Percentiles rank a stretch among this genome's conserved stretches.
These are phyloP conservation scores for Dimocarpus longan DNA, from an alignment of 345 rosid species.

Conservation along the genomic window DNA sequence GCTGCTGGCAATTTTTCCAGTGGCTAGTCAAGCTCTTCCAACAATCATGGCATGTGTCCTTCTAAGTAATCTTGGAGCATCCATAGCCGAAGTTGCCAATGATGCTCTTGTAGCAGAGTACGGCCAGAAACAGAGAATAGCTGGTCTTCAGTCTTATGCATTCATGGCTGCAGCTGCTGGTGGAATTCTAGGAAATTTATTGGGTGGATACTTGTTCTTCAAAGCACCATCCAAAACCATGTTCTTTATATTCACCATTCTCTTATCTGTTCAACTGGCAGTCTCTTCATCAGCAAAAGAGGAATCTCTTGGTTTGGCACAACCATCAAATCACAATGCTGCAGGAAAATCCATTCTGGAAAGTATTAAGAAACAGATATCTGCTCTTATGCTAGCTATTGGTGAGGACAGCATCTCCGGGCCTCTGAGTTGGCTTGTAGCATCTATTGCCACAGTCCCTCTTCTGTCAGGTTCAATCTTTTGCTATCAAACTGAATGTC, in stretches of 20 bases:
- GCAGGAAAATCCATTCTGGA: conserved; percentile 39
- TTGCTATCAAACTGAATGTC: conserved; percentile 85
- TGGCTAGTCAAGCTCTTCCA: conserved; percentile 64
- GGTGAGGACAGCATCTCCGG: conserved; percentile 52
- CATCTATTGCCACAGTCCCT: conserved; percentile 69
- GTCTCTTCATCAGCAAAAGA: conserved; percentile 54
- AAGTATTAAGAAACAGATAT: conserved; percentile 47
- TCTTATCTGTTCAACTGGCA: conserved; percentile 61
- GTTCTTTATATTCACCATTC: conserved; percentile 56
- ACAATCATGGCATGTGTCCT: conserved; percentile 62
- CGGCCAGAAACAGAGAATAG: conserved; percentile 55
- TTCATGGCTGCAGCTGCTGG: conserved; percentile 88
- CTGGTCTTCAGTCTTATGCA: conserved; percentile 78
- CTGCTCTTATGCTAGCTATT: conserved; percentile 56
- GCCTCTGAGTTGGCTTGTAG: conserved; percentile 73
- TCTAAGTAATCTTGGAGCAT: conserved; percentile 82
- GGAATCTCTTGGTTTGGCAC: conserved; percentile 57
- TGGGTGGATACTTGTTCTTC: conserved; percentile 67
- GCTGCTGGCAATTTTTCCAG: conserved; percentile 60
- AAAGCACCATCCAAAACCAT: conserved; percentile 48
- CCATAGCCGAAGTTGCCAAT: conserved; percentile 80
- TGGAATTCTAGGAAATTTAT: conserved; percentile 77
- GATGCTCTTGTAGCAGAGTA: conserved; percentile 93
- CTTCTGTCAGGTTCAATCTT: conserved; percentile 77
- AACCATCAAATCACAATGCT: conserved; percentile 25